A percentile compares a stretch with the other conserved stretches of the same genome.
These are phyloP conservation scores for Auricularia sp. DNA, from an alignment of 768 basidiomycete genomes.

Conservation along the genomic window DNA sequence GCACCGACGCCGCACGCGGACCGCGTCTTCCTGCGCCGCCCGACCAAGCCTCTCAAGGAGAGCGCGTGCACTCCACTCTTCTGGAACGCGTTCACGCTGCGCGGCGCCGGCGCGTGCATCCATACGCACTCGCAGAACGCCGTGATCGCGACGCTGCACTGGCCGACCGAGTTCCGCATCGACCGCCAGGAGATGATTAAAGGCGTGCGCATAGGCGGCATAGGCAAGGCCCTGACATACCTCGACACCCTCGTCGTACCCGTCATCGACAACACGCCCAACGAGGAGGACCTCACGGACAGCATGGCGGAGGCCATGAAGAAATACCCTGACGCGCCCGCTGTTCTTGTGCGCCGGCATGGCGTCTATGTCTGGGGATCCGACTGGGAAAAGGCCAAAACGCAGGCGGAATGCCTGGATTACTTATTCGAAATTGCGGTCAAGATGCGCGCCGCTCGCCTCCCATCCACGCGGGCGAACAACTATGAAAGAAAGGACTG, in stretches of 20 bases:
- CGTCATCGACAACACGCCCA: conserved; percentile 85
- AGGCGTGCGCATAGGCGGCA: conserved; percentile 68
- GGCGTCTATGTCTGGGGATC: conserved; percentile 80
- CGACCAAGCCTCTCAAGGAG: conserved; percentile 62
- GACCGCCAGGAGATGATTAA: conserved; percentile 97
- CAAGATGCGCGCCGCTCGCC: conserved; percentile 61
- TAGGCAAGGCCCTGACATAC: conserved; percentile 67
- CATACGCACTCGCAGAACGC: conserved; percentile 88
- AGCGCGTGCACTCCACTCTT: conserved; percentile 85
- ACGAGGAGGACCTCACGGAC: conserved; percentile 81
- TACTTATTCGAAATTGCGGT: conserved; percentile 85
- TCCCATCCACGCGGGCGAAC: conserved; percentile 17
- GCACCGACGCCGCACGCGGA: conserved; percentile 52
- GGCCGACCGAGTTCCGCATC: conserved; percentile 60
- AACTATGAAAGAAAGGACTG: too few species aligned
- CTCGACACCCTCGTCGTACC: conserved; percentile 78
- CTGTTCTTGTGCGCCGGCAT: conserved; percentile 65
- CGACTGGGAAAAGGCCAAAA: conserved; percentile 84
- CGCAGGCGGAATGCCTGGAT: conserved; percentile 85
- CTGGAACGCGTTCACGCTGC: conserved; percentile 81
- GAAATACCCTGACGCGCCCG: conserved; percentile 69
- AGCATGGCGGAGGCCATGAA: conserved; percentile 83
- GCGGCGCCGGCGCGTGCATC: conserved; percentile 75
- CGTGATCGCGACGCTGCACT: conserved; percentile 79
- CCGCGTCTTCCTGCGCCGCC: conserved; percentile 69